Evolutionary conservation across 441 rosid genomes (phyloP), one percentile per base, ranked within the genome.

Genomic region (Kokia cookei): DNA sequence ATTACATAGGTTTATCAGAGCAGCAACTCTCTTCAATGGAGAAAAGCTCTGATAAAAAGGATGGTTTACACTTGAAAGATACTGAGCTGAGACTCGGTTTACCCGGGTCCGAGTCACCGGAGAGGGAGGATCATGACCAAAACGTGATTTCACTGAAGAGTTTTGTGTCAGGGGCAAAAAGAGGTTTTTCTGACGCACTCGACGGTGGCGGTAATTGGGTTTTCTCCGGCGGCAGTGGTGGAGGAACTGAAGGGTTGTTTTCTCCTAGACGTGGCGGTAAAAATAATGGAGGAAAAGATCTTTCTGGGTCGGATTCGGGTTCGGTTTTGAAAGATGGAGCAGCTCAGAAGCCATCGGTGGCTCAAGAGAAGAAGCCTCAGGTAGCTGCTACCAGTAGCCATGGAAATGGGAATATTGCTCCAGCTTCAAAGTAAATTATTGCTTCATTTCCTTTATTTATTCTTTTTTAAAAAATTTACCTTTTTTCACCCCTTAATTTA

Each of bases 21-120:
- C 78, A 80, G 77, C 67, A 82, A 78, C 76, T 81, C 78, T 67
- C 82, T 81, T 79, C 87, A 77, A 86, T 81, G 93, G 91, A 82
- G 55, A 79, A 76, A 72, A 63, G 71, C 82, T 81, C 87, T 82
- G 90, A 69, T 8, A 40, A 68, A 12, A 51, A 81, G 3, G 60
- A 35, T 53, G 84, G 84, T 76, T 73, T 88, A 7, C 84, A 85
- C 76, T 78, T 86, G 75, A 88, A 85, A 78, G 94, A 93, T 14
- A 90, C 94, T 17, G 93, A 92, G 89, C 77, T 92, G 77, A 86
- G 93, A 76, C 95, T 92, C 69, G 97, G 95, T 64, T 82, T 92
- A 78, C 97, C 97, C 3, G 97, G 97, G 35, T 90, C 88, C 10
- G 85, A 80, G 71, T 88, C 97, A 13, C 90, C 91, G 9, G 88